A percentile compares a stretch with the other conserved stretches of the same genome.
phyloP scores from a whole-genome alignment of 768 basidiomycete genomes.

The Rhodosporidiobolus sp. region DNA sequence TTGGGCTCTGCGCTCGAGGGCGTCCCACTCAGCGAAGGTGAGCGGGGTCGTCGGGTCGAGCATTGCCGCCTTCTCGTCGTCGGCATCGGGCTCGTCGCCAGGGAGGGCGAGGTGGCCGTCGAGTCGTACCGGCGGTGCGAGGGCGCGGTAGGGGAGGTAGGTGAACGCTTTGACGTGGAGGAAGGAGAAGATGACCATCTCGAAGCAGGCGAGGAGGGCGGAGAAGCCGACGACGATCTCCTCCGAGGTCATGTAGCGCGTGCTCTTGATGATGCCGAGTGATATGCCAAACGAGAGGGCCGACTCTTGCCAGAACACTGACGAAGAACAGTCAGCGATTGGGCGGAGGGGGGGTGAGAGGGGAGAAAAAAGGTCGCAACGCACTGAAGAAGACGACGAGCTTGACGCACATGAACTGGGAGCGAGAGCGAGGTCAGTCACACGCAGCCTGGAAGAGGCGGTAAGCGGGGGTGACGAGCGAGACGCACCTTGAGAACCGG shows the following conservation, averaged over 20 bases:
- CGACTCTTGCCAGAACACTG: slow-evolving; percentile 66
- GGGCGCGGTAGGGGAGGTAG: slow-evolving; percentile 61
- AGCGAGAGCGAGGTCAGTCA: neutral
- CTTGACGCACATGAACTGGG: slow-evolving; percentile 27
- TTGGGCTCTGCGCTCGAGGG: neutral
- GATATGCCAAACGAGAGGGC: slow-evolving; percentile 59
- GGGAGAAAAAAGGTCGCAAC: slow-evolving; percentile 10
- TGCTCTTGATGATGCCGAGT: slow-evolving; percentile 62
- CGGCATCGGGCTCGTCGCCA: neutral
- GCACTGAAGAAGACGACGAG: slow-evolving; percentile 28
- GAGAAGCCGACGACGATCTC: slow-evolving; percentile 70
- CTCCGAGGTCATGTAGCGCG: slow-evolving; percentile 57
- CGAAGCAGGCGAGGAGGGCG: slow-evolving; percentile 66
- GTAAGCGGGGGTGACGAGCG: neutral
- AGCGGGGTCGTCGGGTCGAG: neutral
- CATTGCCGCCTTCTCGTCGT: neutral
- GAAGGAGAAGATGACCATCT: slow-evolving; percentile 63
- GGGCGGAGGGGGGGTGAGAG: slow-evolving; percentile 59
- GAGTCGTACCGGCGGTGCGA: slow-evolving; percentile 5
- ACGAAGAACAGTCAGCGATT: too few relatives aligned
- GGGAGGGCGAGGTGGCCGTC: neutral
- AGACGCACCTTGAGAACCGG: slow-evolving; percentile 62
- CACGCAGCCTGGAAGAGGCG: too few relatives aligned
- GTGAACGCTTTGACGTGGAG: slow-evolving; percentile 70
- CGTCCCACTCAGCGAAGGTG: slow-evolving; percentile 10